phyloP scores from a whole-genome alignment of 2,329 filamentous ascomycete species.

The Metarhizium sp. region DNA sequence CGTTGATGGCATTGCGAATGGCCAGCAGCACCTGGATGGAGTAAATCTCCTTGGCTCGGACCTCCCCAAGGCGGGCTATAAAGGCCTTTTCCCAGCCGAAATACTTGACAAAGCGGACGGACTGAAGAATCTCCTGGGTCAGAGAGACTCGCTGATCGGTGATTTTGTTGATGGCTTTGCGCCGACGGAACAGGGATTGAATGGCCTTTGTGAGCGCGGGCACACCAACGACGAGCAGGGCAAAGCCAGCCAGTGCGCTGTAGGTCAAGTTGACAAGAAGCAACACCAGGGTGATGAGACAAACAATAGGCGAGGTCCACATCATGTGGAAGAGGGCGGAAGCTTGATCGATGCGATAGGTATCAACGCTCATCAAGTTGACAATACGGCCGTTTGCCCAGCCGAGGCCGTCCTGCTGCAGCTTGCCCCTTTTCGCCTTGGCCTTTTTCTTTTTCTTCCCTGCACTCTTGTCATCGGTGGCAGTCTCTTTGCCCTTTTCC shows the following conservation, averaged over 20 bases:
- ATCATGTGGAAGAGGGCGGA: slow-evolving; percentile 83
- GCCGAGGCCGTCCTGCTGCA: slow-evolving; percentile 56
- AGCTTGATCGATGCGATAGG: slow-evolving; percentile 83
- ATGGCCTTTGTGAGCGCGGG: slow-evolving; percentile 72
- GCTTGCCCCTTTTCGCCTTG: slow-evolving; percentile 18
- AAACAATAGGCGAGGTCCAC: slow-evolving; percentile 77
- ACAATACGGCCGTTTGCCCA: slow-evolving; percentile 91
- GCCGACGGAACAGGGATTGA: slow-evolving; percentile 62
- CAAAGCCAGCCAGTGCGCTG: slow-evolving; percentile 83
- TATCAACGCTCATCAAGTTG: slow-evolving; percentile 92
- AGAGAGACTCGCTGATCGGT: slow-evolving; percentile 87
- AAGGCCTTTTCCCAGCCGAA: slow-evolving; percentile 95
- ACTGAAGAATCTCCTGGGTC: slow-evolving; percentile 85
- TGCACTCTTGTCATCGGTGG: slow-evolving; percentile 24
- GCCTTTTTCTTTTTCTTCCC: slow-evolving; percentile 25
- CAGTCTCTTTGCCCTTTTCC: slow-evolving; percentile 29
- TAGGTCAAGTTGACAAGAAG: slow-evolving; percentile 83
- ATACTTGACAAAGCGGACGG: slow-evolving; percentile 90
- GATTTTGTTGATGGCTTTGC: slow-evolving; percentile 79
- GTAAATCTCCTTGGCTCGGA: slow-evolving; percentile 67
- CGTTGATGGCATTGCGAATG: slow-evolving; percentile 77
- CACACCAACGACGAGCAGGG: slow-evolving; percentile 66
- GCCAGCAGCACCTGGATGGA: slow-evolving; percentile 78
- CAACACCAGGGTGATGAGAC: slow-evolving; percentile 69
- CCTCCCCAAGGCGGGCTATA: slow-evolving; percentile 61